These are phyloP conservation scores for Bisporella sp. DNA, from an alignment of 2,329 filamentous ascomycete genomes.

Conservation along the genomic window DNA sequence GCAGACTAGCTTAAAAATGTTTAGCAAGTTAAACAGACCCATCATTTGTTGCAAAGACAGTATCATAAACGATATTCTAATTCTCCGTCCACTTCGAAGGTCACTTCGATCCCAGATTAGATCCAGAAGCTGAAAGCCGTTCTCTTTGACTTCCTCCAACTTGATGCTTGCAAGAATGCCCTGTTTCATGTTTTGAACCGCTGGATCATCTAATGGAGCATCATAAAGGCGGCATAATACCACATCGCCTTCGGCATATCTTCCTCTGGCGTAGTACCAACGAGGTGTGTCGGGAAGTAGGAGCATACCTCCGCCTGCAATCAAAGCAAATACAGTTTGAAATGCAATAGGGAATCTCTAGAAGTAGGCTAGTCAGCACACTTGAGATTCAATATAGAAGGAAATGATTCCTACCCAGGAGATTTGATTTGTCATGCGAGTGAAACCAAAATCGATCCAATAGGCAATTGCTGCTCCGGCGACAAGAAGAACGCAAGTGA, in stretches of 20 bases:
- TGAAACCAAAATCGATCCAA: background rate
- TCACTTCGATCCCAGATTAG: background rate
- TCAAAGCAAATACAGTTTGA: background rate
- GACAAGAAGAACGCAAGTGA: no score
- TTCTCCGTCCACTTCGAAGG: background rate
- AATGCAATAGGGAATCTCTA: background rate
- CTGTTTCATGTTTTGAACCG: background rate
- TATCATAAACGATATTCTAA: background rate
- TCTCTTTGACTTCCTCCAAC: background rate
- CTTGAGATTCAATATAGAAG: no score
- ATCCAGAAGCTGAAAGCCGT: background rate
- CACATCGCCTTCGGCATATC: background rate
- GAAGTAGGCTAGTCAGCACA: background rate
- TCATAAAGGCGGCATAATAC: background rate
- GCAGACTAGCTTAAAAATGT: no score
- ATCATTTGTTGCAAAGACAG: no score
- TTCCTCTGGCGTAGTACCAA: background rate
- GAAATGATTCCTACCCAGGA: no score
- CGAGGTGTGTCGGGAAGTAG: background rate
- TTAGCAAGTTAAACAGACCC: no score
- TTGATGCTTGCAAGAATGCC: background rate
- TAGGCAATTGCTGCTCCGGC: background rate
- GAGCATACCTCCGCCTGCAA: background rate
- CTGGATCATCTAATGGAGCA: background rate
- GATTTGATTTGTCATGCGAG: no score